Percentiles rank a stretch among this genome's conserved stretches.
Conservation (phyloP, 306 rosid genomes). For the Crataegus laevigata region DNA sequence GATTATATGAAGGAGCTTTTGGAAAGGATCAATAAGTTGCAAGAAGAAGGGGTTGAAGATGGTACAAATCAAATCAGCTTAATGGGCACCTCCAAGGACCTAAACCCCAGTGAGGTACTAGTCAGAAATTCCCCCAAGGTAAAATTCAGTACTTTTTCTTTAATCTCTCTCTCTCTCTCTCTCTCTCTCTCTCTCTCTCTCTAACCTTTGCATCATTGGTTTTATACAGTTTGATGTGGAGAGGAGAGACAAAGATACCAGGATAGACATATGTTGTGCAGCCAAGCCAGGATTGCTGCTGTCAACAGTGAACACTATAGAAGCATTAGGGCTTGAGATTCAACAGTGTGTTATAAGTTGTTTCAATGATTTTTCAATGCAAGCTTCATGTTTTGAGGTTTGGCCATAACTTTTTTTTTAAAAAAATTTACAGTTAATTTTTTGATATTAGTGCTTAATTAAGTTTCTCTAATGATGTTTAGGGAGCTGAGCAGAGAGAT, state of each 20-base stretch:
- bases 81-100: conserved; percentile 51
- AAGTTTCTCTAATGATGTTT: conserved; percentile 10
- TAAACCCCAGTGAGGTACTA: conserved; percentile 57
- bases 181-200: background rate
- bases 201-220: background rate
- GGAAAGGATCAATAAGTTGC: conserved; percentile 72
- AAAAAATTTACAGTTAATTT: no score
- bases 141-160: background rate
- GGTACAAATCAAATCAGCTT: conserved; percentile 36
- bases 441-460: conserved; percentile 1
- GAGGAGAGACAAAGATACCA: conserved; percentile 58
- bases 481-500: conserved; percentile 57
- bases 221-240: conserved; percentile 77
- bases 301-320: conserved; percentile 77
- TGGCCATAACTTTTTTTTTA: background rate
- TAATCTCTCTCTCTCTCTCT: background rate
- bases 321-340: conserved; percentile 90
- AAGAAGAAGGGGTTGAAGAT: conserved; percentile 58
- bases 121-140: conserved; percentile 93
- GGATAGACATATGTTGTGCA: conserved; percentile 79
- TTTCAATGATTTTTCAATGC: conserved; percentile 88
- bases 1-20: conserved; percentile 96
- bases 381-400: conserved; percentile 96
- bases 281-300: conserved; percentile 72
- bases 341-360: conserved; percentile 93